Percentiles rank a stretch among this genome's conserved stretches.
These are phyloP conservation scores for Colletotrichum higginsianum DNA, from an alignment of 2,329 filamentous ascomycete genomes.

Conservation along the genomic window DNA sequence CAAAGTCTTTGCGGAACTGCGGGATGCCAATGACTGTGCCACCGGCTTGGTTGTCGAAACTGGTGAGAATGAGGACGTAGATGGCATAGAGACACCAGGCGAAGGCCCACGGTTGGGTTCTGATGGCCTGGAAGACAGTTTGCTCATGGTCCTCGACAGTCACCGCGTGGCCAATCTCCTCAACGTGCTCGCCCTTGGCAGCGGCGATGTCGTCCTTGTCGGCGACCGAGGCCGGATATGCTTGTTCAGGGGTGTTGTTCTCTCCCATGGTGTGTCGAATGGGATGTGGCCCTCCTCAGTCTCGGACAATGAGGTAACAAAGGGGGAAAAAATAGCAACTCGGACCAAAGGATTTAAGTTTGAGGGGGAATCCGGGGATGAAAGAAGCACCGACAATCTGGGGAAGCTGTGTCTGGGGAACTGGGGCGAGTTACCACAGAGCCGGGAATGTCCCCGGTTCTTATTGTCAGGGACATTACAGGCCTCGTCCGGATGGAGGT, in stretches of 20 bases:
- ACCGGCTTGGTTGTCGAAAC: slow-evolving; percentile 59
- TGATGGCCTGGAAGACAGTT: slow-evolving; percentile 45
- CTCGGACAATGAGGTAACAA: background rate
- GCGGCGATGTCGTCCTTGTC: slow-evolving; percentile 38
- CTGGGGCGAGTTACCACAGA: slow-evolving; percentile 12
- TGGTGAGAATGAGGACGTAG: slow-evolving; percentile 56
- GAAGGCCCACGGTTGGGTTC: slow-evolving; percentile 47
- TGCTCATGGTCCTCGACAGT: slow-evolving; percentile 26
- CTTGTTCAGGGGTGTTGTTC: slow-evolving; percentile 11
- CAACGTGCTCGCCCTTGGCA: slow-evolving; percentile 36
- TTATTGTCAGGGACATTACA: slow-evolving; percentile 23
- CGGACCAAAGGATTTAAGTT: background rate
- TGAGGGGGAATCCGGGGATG: slow-evolving; percentile 13
- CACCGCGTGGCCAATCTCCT: slow-evolving; percentile 28
- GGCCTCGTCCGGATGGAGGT: background rate
- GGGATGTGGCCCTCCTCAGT: background rate
- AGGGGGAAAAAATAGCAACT: background rate
- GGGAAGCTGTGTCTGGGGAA: slow-evolving; percentile 33
- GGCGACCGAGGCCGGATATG: slow-evolving; percentile 14
- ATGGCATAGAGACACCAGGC: slow-evolving; percentile 58
- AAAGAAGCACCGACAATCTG: slow-evolving; percentile 18
- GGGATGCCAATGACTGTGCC: slow-evolving; percentile 59
- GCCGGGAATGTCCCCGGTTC: slow-evolving; percentile 31
- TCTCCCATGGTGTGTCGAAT: slow-evolving; percentile 11
- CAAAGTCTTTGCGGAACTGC: slow-evolving; percentile 62